phyloP scores from a whole-genome alignment of 106 monocot genomes.

The Ottelia alismoides region DNA sequence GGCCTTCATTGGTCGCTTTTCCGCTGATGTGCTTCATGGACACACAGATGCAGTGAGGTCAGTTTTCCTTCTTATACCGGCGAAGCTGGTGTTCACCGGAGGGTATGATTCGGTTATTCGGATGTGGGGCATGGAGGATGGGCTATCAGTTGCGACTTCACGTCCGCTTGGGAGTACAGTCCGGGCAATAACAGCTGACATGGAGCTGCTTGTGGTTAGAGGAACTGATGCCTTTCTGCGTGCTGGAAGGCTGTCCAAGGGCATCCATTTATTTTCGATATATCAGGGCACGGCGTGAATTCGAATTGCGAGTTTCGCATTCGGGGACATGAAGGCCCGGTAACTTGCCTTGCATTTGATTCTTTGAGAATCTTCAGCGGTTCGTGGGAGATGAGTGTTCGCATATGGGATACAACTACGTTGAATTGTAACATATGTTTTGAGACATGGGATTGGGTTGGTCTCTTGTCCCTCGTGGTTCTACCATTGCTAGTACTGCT shows the following conservation, averaged over 20 bases:
- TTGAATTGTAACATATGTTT: slow-evolving; percentile 45
- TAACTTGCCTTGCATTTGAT: slow-evolving; percentile 70
- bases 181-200: slow-evolving; percentile 62
- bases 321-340: slow-evolving; percentile 80
- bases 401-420: slow-evolving; percentile 44
- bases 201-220: slow-evolving; percentile 36
- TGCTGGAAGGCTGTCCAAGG: slow-evolving; percentile 62
- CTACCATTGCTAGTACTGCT: slow-evolving; percentile 54
- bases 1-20: slow-evolving; percentile 64
- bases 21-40: slow-evolving; percentile 45
- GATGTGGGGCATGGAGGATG: slow-evolving; percentile 80
- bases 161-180: slow-evolving; percentile 62
- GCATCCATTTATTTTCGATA: slow-evolving; percentile 34
- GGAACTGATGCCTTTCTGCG: slow-evolving; percentile 61
- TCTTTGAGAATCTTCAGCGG: slow-evolving; percentile 62
- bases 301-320: slow-evolving; percentile 32
- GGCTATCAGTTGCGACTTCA: slow-evolving; percentile 39
- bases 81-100: slow-evolving; percentile 60
- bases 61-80: slow-evolving; percentile 36
- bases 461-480: slow-evolving; percentile 45
- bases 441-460: slow-evolving; percentile 70
- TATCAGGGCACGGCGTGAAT: slow-evolving; percentile 14
- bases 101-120: slow-evolving; percentile 64
- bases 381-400: slow-evolving; percentile 79
- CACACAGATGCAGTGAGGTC: slow-evolving; percentile 68